Evolutionary conservation across 2,329 filamentous ascomycete genomes (phyloP).

Genomic region (Colletotrichum costaricense): DNA sequence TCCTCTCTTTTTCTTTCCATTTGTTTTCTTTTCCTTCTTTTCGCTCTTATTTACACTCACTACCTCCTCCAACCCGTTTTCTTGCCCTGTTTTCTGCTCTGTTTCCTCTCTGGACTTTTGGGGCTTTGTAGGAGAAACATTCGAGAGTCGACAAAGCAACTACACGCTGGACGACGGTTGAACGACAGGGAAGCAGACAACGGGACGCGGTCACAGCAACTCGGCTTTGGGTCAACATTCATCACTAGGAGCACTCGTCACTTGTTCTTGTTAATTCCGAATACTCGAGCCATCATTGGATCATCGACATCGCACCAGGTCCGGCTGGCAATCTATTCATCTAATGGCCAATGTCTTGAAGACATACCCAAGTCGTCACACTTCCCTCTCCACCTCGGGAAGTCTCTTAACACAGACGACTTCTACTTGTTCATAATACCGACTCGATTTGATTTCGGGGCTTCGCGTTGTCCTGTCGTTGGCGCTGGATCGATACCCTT

Average conservation of each 20-base stretch:
- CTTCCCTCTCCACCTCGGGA: slow-evolving; percentile 21
- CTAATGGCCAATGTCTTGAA: slow-evolving; percentile 31
- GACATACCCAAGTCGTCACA: slow-evolving; percentile 18
- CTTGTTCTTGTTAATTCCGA: not conserved
- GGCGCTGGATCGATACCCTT: slow-evolving; percentile 4
- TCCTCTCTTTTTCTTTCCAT: not conserved
- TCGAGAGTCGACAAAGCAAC: slow-evolving; percentile 6
- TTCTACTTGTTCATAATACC: not conserved
- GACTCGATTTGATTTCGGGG: not conserved
- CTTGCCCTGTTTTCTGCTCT: not conserved
- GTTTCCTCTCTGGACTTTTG: not conserved
- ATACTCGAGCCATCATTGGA: slow-evolving; percentile 11
- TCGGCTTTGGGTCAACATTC: not conserved
- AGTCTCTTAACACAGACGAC: slow-evolving; percentile 11
- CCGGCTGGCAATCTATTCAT: slow-evolving; percentile 6
- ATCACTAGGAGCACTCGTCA: not conserved
- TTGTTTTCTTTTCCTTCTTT: not conserved
- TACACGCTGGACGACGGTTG: not conserved
- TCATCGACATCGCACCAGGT: slow-evolving; percentile 1
- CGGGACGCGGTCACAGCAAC: not conserved
- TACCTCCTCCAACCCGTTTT: not conserved
- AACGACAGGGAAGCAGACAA: not conserved
- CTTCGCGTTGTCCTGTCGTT: not conserved
- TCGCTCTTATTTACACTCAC: not conserved
- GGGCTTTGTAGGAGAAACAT: not conserved